Evolutionary conservation across 2,329 filamentous ascomycete species (phyloP), one percentile per base, ranked within the genome.

Genomic region (Pyrenophora graminea): DNA sequence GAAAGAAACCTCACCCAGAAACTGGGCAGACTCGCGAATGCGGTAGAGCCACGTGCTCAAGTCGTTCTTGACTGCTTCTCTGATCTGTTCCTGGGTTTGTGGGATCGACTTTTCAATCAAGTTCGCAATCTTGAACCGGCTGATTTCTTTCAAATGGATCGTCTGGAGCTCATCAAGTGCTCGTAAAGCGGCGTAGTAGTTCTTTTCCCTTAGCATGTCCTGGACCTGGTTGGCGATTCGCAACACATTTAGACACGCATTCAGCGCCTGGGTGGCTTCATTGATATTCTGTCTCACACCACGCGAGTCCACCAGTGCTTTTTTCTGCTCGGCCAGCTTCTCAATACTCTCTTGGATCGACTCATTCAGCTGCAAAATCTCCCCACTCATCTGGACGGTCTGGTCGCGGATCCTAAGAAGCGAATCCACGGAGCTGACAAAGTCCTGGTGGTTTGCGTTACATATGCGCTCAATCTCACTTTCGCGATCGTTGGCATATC

Each of bases 41-140:
- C 90, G 87, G 67, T 89, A 99, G 8, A 99, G 80, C 94, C 94
- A 99, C 0, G 91, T 97, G 69, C 97, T 97, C 48, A 99, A 77
- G 74, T 99, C 94, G 2, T 85, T 89, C 91, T 97, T 97, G 61
- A 99, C 94, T 12, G 92, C 91, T 74, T 97, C 93, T 3, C 93
- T 93, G 49, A 99, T 97, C 43, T 90, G 86, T 66, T 90, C 91
- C 67, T 96, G 91, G 1, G 91, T 97, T 3, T 90, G 86, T 1
- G 94, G 94, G 27, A 97, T 93, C 0, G 93, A 97, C 63, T 91
- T 91, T 72, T 97, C 93, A 59, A 99, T 97, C 78, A 96, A 85
- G 68, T 95, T 91, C 27, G 94, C 94, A 58, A 99, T 87, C 67
- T 92, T 93, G 74, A 97, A 95, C 59, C 97, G 91, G 1, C 90